Evolutionary conservation across 352 stramenopile genomes (phyloP).

Genomic region (Globisporangium ultimum): DNA sequence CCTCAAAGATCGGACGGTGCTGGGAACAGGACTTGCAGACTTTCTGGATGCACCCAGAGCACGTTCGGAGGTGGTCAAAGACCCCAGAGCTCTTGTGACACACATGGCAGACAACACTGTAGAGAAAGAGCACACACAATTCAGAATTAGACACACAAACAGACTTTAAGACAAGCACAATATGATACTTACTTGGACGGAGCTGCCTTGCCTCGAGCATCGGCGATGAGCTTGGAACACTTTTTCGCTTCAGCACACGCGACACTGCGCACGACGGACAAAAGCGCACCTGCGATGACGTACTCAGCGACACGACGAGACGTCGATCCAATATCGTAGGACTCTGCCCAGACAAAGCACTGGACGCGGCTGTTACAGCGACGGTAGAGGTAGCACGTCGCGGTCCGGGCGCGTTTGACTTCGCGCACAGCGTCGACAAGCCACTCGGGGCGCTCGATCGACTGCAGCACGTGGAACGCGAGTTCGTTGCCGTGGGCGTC

Average conservation of each 20-base stretch:
- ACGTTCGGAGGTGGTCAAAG: constrained; percentile 10
- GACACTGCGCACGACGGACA: constrained; percentile 33
- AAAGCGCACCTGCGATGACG: constrained; percentile 29
- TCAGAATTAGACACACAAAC: background rate
- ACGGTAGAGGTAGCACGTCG: too few relatives aligned
- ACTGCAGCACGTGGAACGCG: too few relatives aligned
- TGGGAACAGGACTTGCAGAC: constrained; percentile 35
- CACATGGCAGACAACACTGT: constrained; percentile 10
- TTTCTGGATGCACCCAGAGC: constrained; percentile 29
- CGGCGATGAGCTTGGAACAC: constrained; percentile 33
- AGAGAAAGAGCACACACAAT: background rate
- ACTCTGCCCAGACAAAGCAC: too few relatives aligned
- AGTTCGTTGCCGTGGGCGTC: too few relatives aligned
- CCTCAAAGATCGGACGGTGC: constrained; percentile 7
- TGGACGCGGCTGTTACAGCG: too few relatives aligned
- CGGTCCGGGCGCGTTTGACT: too few relatives aligned
- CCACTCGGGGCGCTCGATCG: too few relatives aligned
- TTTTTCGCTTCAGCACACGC: constrained; percentile 42
- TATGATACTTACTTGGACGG: background rate
- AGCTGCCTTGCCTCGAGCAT: constrained; percentile 5
- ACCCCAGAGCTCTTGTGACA: constrained; percentile 5
- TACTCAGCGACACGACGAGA: constrained; percentile 39
- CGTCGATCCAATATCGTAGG: constrained; percentile 10
- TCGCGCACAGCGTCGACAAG: too few relatives aligned
- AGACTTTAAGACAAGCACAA: too few relatives aligned